These are phyloP conservation scores for Verbascum thapsus DNA, from an alignment of 257 asterid species.

Conservation along the genomic window DNA sequence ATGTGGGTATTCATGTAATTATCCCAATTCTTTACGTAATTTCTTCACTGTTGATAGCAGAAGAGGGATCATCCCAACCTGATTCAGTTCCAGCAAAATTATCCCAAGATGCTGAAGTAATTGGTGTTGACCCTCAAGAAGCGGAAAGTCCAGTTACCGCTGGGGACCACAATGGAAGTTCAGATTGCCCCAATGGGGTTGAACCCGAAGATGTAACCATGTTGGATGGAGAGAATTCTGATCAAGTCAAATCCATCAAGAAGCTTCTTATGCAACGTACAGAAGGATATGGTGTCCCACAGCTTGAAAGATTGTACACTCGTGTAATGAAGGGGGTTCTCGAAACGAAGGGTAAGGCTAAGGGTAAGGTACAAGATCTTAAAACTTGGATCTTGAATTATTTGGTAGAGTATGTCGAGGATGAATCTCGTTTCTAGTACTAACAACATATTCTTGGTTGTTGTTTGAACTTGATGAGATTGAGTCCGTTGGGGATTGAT, in stretches of 20 bases:
- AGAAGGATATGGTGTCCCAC: constrained; percentile 60
- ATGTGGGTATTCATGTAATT: too few relatives aligned
- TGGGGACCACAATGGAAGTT: constrained; percentile 34
- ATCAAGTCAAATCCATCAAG: constrained; percentile 58
- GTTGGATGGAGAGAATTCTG: constrained; percentile 57
- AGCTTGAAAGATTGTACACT: constrained; percentile 77
- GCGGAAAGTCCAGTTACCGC: constrained; percentile 42
- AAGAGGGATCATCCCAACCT: constrained; percentile 45
- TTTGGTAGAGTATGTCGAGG: constrained; percentile 64
- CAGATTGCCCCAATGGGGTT: constrained; percentile 30
- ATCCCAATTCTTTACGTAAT: too few relatives aligned
- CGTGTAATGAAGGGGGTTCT: constrained; percentile 75
- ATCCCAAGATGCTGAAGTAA: constrained; percentile 52
- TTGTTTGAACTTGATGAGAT: constrained; percentile 10
- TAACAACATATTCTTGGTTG: constrained; percentile 9
- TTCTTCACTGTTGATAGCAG: constrained; percentile 30
- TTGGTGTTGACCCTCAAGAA: constrained; percentile 36
- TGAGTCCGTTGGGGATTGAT: neutral
- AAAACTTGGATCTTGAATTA: constrained; percentile 74
- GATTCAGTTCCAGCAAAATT: constrained; percentile 44
- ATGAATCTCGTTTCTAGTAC: constrained; percentile 53
- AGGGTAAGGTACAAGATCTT: constrained; percentile 49
- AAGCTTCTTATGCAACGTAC: constrained; percentile 57
- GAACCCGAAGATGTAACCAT: constrained; percentile 45
- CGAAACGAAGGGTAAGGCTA: constrained; percentile 57